Evolutionary conservation across 352 stramenopile species (phyloP).

Genomic region (Phytophthora sp.): DNA sequence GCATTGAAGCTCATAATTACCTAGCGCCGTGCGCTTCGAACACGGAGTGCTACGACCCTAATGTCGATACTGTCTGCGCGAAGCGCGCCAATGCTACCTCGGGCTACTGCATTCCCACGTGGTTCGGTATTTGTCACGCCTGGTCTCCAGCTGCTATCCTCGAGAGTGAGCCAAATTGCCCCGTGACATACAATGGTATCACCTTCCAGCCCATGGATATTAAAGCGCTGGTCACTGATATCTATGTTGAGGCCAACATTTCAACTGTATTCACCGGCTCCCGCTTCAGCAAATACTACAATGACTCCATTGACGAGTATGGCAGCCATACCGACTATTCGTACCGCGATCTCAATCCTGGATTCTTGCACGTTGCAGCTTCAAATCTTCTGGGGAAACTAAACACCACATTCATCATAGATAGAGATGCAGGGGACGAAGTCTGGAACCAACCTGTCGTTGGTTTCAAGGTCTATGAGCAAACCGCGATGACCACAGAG

Average conservation of each 20-base stretch:
- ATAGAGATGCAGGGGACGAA: constrained; percentile 27
- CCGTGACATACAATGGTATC: constrained; percentile 37
- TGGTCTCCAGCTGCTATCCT: constrained; percentile 37
- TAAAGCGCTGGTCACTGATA: constrained; percentile 33
- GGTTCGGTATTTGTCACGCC: constrained; percentile 42
- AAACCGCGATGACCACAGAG: constrained; percentile 23
- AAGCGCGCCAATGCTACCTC: constrained; percentile 15
- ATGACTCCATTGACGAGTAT: constrained; percentile 33
- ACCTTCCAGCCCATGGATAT: constrained; percentile 42
- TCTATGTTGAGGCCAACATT: constrained; percentile 28
- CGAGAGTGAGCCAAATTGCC: constrained; percentile 36
- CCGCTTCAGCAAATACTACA: constrained; percentile 27
- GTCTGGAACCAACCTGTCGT: constrained; percentile 60
- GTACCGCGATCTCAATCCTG: constrained; percentile 43
- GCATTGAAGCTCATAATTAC: constrained; percentile 24
- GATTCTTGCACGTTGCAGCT: constrained; percentile 43
- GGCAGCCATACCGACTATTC: constrained; percentile 31
- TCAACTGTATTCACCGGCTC: constrained; percentile 35
- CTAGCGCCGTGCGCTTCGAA: constrained; percentile 19
- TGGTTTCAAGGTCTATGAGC: constrained; percentile 39
- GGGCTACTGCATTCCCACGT: constrained; percentile 40
- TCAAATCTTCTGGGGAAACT: constrained; percentile 41
- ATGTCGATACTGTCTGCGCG: constrained; percentile 20
- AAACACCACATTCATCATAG: constrained; percentile 43
- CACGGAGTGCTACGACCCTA: constrained; percentile 20